Base-by-base conservation (phyloP, 2,329 filamentous ascomycete species). In the Colletotrichum cuscutae region DNA sequence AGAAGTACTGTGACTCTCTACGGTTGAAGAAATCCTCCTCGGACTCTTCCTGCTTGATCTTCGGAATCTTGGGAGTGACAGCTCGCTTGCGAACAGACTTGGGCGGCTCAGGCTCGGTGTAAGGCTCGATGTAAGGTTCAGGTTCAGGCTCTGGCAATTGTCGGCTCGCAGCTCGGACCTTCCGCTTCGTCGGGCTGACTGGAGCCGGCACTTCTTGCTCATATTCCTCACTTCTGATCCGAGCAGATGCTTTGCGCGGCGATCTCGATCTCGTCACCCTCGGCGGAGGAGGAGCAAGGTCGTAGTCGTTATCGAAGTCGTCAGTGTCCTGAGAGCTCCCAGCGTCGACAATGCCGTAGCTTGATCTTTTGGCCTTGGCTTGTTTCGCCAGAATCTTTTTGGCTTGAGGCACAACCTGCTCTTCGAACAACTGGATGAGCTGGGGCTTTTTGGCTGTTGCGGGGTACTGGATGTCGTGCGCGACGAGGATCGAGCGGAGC, bases 381-480 rank as follows among this genome's bases (percentile, higher is more conserved):
- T 93, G 91, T 65, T 93, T 91, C 13, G 90, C 89, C 37, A 97
- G 87, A 28, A 98, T 89, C 82, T 93, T 94, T 76, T 90, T 89
- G 2, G 94, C 92, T 77, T 96, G 92, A 0, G 96, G 93, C 5
- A 94, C 84, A 32, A 99, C 89, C 75, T 97, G 86, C 37, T 93
- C 87, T 79, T 93, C 91, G 83, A 99, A 95, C 59, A 98, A 90
- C 8, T 93, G 91, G 73, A 99, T 88, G 26, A 99, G 90, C 79
- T 97, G 93, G 0, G 91, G 86, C 85, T 99, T 99, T 85, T 98
- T 99, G 13, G 97, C 95, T 5, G 92, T 95, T 0, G 94, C 92
- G 5, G 95, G 93, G 80, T 98, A 98, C 49, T 91, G 85, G 78
- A 98, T 87, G 80, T 95, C 93, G 84, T 99, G 94, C 76, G 91